Conservation (phyloP, 768 basidiomycete species). For the Serpula lacrymans region DNA sequence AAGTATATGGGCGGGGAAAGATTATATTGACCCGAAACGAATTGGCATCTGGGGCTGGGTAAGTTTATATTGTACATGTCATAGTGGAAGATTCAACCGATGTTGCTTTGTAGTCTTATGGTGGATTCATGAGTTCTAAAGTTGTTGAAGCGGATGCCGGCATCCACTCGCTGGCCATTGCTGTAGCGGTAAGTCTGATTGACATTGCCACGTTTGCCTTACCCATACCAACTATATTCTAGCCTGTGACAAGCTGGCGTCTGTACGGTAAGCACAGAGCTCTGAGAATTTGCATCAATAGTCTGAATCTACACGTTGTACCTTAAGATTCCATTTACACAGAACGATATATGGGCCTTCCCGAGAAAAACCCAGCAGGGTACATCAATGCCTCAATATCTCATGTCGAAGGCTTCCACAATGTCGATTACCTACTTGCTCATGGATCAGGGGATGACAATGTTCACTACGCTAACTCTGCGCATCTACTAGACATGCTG, state of each 20-base stretch:
- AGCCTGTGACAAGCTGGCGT: slow-evolving; percentile 89
- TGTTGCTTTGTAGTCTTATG: slow-evolving; percentile 66
- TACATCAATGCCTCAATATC: slow-evolving; percentile 88
- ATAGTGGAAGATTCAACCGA: not conserved
- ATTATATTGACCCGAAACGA: slow-evolving; percentile 83
- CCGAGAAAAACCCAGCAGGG: slow-evolving; percentile 74
- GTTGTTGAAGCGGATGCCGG: slow-evolving; percentile 87
- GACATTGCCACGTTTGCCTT: slow-evolving; percentile 1
- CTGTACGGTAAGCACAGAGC: slow-evolving; percentile 57
- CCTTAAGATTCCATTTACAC: slow-evolving; percentile 88
- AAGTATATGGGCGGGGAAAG: slow-evolving; percentile 80
- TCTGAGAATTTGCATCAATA: not conserved
- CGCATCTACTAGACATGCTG: slow-evolving; percentile 90
- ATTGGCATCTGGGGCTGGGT: slow-evolving; percentile 99
- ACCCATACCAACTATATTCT: slow-evolving; percentile 11
- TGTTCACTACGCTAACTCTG: slow-evolving; percentile 91
- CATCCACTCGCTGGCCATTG: slow-evolving; percentile 87
- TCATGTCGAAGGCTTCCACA: slow-evolving; percentile 81
- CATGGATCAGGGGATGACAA: slow-evolving; percentile 98
- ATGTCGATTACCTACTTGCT: slow-evolving; percentile 78
- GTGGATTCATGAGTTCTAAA: slow-evolving; percentile 94
- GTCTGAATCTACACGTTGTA: not conserved
- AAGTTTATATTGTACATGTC: slow-evolving; percentile 23
- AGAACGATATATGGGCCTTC: slow-evolving; percentile 93
- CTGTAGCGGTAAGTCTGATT: slow-evolving; percentile 68